phyloP scores from a whole-genome alignment of 495 filamentous ascomycete genomes.

The Podospora bellae-mahoneyi region DNA sequence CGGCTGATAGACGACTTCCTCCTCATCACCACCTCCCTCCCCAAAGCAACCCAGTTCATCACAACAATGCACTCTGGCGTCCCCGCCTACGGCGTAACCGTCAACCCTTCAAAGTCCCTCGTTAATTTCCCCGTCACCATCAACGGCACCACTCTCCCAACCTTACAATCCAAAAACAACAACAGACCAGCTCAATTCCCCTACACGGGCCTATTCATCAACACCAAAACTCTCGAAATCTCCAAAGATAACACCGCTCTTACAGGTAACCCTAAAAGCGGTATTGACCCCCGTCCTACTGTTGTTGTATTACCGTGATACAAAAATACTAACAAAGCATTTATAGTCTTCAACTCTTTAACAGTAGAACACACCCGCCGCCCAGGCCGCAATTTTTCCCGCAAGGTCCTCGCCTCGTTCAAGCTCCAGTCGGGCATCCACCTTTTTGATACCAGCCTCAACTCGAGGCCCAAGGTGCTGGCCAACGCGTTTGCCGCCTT shows the following conservation, averaged over 20 bases:
- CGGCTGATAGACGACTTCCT: constrained; percentile 90
- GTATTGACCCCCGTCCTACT: neutral
- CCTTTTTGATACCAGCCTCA: constrained; percentile 84
- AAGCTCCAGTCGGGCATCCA: constrained; percentile 83
- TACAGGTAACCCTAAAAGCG: constrained; percentile 19
- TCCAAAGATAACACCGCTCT: constrained; percentile 17
- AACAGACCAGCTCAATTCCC: constrained; percentile 55
- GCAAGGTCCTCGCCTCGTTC: constrained; percentile 76
- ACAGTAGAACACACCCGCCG: constrained; percentile 68
- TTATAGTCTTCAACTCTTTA: constrained; percentile 57
- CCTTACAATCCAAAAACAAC: constrained; percentile 36
- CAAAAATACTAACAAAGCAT: constrained; percentile 16
- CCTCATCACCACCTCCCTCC: constrained; percentile 67
- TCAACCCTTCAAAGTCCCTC: constrained; percentile 77
- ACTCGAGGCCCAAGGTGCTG: constrained; percentile 63
- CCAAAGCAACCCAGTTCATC: constrained; percentile 67
- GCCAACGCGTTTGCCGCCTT: constrained; percentile 72
- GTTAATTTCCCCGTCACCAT: constrained; percentile 74
- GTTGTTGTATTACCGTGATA: neutral
- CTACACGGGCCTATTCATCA: constrained; percentile 79
- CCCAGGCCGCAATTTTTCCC: constrained; percentile 71
- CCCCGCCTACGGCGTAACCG: constrained; percentile 71
- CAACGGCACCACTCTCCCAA: constrained; percentile 52
- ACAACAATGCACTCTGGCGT: constrained; percentile 74
- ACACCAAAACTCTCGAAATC: constrained; percentile 74